Percentiles rank a stretch among this genome's conserved stretches.
phyloP scores from a whole-genome alignment of 768 basidiomycete species.

The Phylloporus arenicola region DNA sequence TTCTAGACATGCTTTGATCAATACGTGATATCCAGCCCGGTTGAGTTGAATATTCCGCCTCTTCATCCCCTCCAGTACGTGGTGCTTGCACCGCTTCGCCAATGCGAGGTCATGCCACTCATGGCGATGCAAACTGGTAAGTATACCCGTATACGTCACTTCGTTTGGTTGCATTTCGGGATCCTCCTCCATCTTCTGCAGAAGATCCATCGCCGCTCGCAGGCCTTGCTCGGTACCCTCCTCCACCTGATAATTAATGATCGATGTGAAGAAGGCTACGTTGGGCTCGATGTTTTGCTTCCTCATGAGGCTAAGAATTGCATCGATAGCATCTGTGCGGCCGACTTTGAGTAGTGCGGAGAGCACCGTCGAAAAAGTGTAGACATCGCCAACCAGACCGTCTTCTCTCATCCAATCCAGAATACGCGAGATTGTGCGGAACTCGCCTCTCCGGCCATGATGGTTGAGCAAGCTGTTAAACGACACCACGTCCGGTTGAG shows the following conservation, averaged over 20 bases:
- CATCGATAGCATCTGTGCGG: conserved; percentile 57
- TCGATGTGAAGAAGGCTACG: conserved; percentile 68
- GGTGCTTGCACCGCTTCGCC: conserved; percentile 42
- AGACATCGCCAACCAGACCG: conserved; percentile 65
- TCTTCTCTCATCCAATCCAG: conserved; percentile 53
- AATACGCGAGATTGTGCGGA: conserved; percentile 52
- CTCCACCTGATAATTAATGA: conserved; percentile 71
- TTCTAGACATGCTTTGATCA: conserved; percentile 63
- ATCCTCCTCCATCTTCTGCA: conserved; percentile 69
- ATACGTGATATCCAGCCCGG: conserved; percentile 68
- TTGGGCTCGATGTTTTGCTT: conserved; percentile 70
- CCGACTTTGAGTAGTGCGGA: conserved; percentile 68
- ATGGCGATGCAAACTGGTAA: conserved; percentile 66
- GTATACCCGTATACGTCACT: conserved; percentile 78
- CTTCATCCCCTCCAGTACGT: conserved; percentile 57
- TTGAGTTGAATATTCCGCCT: conserved; percentile 48
- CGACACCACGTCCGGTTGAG: conserved; percentile 64
- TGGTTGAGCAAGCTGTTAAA: conserved; percentile 79
- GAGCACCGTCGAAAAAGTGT: conserved; percentile 84
- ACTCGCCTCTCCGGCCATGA: conserved; percentile 57
- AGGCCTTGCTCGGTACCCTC: conserved; percentile 50
- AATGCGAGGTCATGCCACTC: conserved; percentile 42
- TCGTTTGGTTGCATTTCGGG: conserved; percentile 54
- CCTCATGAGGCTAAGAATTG: conserved; percentile 69
- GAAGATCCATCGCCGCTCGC: conserved; percentile 58